Conservation (phyloP, 2,329 filamentous ascomycete genomes). For the Diaporthe sp. region DNA sequence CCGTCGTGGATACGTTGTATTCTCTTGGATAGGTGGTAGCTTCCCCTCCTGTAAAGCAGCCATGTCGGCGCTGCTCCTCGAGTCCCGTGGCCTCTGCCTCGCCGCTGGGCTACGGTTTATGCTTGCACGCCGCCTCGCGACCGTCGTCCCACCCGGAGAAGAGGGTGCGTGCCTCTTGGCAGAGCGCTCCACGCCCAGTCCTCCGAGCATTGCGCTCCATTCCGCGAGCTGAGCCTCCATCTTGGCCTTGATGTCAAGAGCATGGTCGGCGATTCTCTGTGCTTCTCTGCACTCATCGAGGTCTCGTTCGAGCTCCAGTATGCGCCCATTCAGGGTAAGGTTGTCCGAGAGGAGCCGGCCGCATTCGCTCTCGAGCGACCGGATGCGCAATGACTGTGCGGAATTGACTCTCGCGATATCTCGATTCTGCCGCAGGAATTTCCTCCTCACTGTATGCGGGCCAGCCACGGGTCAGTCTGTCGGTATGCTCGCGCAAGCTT, state of each 20-base stretch:
- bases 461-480: conserved; percentile 40
- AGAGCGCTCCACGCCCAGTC: conserved; percentile 73
- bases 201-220: conserved; percentile 75
- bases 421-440: conserved; percentile 85
- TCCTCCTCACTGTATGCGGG: conserved; percentile 74
- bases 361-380: conserved; percentile 80
- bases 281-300: conserved; percentile 73
- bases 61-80: conserved; percentile 66
- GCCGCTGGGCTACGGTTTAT: conserved; percentile 65
- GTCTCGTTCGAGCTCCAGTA: conserved; percentile 77
- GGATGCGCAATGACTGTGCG: conserved; percentile 80
- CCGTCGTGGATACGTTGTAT: conserved; percentile 74
- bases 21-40: conserved; percentile 77
- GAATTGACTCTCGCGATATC: conserved; percentile 87
- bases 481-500: conserved; percentile 18
- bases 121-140: conserved; percentile 56
- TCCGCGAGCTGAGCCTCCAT: conserved; percentile 80
- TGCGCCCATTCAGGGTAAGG: conserved; percentile 77
- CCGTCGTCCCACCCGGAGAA: conserved; percentile 55
- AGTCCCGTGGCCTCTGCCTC: conserved; percentile 65
- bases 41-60: conserved; percentile 65
- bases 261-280: conserved; percentile 73
- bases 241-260: conserved; percentile 76
- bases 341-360: conserved; percentile 84
- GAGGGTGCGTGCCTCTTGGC: conserved; percentile 55